These are phyloP conservation scores for Saksenaea vasiformis DNA, from an alignment of 371 early-diverging fungal species.

Conservation along the genomic window DNA sequence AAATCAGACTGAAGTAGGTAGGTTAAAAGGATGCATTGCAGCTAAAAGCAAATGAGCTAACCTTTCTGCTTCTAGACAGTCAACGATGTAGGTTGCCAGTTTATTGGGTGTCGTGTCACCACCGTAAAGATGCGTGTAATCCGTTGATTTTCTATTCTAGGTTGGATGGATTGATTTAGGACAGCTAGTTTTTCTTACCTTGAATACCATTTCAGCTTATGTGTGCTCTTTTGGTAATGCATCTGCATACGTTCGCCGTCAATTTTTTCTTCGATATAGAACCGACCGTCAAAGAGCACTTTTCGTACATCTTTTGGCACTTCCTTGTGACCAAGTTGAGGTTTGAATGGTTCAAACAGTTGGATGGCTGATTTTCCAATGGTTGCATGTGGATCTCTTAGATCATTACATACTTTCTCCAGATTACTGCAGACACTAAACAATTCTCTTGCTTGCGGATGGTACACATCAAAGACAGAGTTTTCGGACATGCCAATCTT, in stretches of 20 bases:
- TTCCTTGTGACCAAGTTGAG: constrained; percentile 51
- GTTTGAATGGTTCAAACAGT: constrained; percentile 60
- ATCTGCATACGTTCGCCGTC: constrained; percentile 81
- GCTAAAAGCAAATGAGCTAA: background rate
- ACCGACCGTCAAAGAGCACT: constrained; percentile 45
- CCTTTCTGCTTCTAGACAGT: constrained; percentile 26
- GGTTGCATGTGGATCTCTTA: constrained; percentile 39
- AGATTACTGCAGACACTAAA: constrained; percentile 68
- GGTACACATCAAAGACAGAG: constrained; percentile 62
- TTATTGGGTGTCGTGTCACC: constrained; percentile 23
- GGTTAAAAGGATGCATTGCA: too few relatives aligned
- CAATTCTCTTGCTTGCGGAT: constrained; percentile 66
- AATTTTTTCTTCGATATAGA: constrained; percentile 79
- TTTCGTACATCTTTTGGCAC: constrained; percentile 41
- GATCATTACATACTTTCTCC: constrained; percentile 53
- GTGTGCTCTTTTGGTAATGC: constrained; percentile 54
- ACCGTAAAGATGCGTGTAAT: constrained; percentile 71
- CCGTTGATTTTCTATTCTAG: constrained; percentile 47
- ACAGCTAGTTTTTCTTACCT: constrained; percentile 28
- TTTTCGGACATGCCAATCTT: constrained; percentile 74
- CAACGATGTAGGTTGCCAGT: constrained; percentile 21
- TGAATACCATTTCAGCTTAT: constrained; percentile 59
- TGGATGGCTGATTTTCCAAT: constrained; percentile 33
- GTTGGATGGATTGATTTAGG: background rate
- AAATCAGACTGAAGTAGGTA: constrained; percentile 26